These are phyloP conservation scores for Ophiostoma novo-ulmi DNA, from an alignment of 2,329 filamentous ascomycete genomes.

Conservation along the genomic window DNA sequence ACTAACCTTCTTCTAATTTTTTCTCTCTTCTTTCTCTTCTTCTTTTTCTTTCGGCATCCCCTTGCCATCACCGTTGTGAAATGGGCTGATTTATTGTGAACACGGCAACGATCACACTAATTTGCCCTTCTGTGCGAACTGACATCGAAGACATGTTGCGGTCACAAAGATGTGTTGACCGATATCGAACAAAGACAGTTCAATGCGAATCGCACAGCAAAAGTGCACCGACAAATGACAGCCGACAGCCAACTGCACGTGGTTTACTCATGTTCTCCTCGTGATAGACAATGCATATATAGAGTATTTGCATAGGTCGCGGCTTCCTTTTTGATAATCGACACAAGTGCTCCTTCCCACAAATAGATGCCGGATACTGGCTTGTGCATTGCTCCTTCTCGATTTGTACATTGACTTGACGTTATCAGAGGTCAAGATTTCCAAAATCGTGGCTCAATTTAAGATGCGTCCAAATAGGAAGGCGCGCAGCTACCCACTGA, in stretches of 20 bases:
- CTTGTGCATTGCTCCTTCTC: slow-evolving; percentile 1
- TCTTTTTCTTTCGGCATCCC: no score
- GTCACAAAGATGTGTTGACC: neutral
- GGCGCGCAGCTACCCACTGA: neutral
- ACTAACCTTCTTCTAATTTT: neutral
- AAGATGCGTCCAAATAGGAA: neutral
- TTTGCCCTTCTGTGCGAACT: neutral
- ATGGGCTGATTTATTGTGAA: neutral
- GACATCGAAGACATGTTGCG: neutral
- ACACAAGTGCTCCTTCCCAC: neutral
- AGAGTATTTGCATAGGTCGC: neutral
- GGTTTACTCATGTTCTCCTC: neutral
- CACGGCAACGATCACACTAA: neutral
- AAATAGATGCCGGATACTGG: neutral
- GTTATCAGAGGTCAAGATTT: neutral
- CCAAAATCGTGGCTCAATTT: neutral
- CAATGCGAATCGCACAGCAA: neutral
- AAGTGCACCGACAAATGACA: neutral
- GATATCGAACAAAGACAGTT: neutral
- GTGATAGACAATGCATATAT: neutral
- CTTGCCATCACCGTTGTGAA: neutral
- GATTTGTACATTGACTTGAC: neutral
- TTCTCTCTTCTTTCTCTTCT: neutral
- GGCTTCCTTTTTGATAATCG: neutral
- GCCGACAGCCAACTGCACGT: neutral